A percentile compares a stretch with the other conserved stretches of the same genome.
phyloP scores from a whole-genome alignment of 768 basidiomycete genomes.

The Dioszegia aurantiaca region DNA sequence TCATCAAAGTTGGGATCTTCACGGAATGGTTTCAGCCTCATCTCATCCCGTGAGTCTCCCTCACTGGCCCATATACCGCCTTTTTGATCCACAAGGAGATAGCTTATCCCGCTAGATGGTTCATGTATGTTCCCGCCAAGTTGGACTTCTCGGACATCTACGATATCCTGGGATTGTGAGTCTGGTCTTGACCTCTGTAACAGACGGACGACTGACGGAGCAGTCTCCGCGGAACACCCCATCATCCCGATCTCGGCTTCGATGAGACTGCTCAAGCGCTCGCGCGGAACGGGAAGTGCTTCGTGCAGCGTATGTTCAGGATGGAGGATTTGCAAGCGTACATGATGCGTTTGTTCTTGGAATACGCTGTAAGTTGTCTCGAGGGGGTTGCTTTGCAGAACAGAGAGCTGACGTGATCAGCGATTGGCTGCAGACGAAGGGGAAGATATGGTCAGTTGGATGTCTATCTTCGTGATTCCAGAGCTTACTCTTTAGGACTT shows the following conservation, averaged over 20 bases:
- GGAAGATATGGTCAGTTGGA: slow-evolving; percentile 43
- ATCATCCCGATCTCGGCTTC: slow-evolving; percentile 51
- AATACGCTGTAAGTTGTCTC: slow-evolving; percentile 52
- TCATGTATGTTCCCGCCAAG: slow-evolving; percentile 52
- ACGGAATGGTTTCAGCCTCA: slow-evolving; percentile 54
- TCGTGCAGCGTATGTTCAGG: slow-evolving; percentile 51
- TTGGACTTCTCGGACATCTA: slow-evolving; percentile 52
- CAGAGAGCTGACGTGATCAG: slow-evolving; percentile 15
- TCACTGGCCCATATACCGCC: too few relatives aligned
- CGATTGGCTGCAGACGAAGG: slow-evolving; percentile 43
- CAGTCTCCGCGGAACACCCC: slow-evolving; percentile 50
- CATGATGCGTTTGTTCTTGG: slow-evolving; percentile 53
- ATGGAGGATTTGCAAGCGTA: slow-evolving; percentile 51
- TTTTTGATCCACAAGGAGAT: background rate
- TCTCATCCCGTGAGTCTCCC: slow-evolving; percentile 46
- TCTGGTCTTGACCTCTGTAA: slow-evolving; percentile 5
- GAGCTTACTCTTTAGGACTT: slow-evolving; percentile 12
- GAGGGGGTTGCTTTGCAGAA: too few relatives aligned
- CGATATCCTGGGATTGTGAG: slow-evolving; percentile 53
- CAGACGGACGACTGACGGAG: background rate
- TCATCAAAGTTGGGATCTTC: slow-evolving; percentile 54
- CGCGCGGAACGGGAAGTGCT: slow-evolving; percentile 51
- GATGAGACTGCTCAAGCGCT: slow-evolving; percentile 53
- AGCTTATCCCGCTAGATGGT: slow-evolving; percentile 40
- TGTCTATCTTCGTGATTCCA: background rate